Evolutionary conservation across 2,329 filamentous ascomycete species (phyloP).

Genomic region (Nannizziopsis arthrosporioides): DNA sequence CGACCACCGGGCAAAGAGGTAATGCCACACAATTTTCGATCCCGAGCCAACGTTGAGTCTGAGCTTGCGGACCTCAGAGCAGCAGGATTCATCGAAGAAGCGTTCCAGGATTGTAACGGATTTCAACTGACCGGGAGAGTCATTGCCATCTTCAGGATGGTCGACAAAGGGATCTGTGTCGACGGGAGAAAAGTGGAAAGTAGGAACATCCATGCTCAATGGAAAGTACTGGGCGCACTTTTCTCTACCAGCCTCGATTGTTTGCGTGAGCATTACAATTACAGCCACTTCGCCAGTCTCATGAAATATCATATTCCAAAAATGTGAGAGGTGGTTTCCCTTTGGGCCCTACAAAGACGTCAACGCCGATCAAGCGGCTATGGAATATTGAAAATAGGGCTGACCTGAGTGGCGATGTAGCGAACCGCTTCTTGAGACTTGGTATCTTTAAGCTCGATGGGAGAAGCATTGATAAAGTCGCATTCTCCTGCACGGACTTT

Average conservation of each 20-base stretch:
- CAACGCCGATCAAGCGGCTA: neutral
- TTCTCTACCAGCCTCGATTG: constrained; percentile 61
- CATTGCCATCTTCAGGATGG: constrained; percentile 53
- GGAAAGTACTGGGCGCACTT: constrained; percentile 92
- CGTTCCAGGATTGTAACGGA: constrained; percentile 48
- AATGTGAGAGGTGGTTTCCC: constrained; percentile 59
- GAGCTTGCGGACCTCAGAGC: constrained; percentile 63
- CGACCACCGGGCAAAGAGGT: constrained; percentile 78
- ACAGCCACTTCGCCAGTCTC: constrained; percentile 65
- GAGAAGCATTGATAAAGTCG: constrained; percentile 75
- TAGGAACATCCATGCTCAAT: constrained; percentile 40
- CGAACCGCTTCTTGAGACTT: constrained; percentile 38
- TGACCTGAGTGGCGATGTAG: constrained; percentile 80
- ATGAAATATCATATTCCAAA: constrained; percentile 93
- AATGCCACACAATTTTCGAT: constrained; percentile 64
- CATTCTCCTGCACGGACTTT: constrained; percentile 60
- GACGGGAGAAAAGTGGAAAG: constrained; percentile 32
- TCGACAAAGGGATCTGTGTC: constrained; percentile 32
- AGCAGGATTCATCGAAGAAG: constrained; percentile 44
- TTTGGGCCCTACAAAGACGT: constrained; percentile 56
- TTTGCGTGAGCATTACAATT: constrained; percentile 89
- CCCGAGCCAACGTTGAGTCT: constrained; percentile 39
- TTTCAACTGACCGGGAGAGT: constrained; percentile 43
- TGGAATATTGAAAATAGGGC: constrained; percentile 5
- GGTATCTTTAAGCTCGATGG: constrained; percentile 48